Evolutionary conservation across 306 rosid species (phyloP), one percentile per base, ranked within the genome.

Genomic region (Pachyrhizus erosus): DNA sequence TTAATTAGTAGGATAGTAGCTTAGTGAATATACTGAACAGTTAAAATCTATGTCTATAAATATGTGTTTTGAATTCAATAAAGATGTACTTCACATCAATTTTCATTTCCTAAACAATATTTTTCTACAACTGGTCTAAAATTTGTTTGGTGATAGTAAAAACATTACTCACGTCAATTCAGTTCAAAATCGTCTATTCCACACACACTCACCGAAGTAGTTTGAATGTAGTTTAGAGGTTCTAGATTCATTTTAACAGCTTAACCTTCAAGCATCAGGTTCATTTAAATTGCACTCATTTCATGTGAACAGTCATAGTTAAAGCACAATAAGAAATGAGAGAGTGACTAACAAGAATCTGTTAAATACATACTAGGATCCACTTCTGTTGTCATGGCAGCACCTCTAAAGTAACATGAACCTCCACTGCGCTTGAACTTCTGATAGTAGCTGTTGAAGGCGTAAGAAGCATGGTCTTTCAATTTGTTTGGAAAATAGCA

Each of bases 391-490:
- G 89, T 77, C 67, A 95, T 78, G 73, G 93, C 92, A 83, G 95
- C 92, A 49, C 89, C 91, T 75, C 89, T 86, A 87, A 93, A 91
- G 88, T 74, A 73, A 80, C 97, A 93, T 81, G 97, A 90, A 42
- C 85, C 97, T 60, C 92, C 94, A 45, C 67, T 76, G 67, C 90
- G 87, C 88, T 93, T 90, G 83, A 76, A 89, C 45, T 86, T 91
- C 86, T 93, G 97, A 75, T 66, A 91, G 86, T 91, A 93, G 71
- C 39, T 84, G 80, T 89, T 93, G 88, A 95, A 95, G 72, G 92
- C 97, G 61, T 82, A 93, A 71, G 98, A 93, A 89, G 97, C 94
- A 81, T 93, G 98, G 75, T 84, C 89, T 72, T 80, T 88, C 34
- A 91, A 64, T 4, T 92, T 91, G 88, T 90, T 80, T 72, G 97